These are phyloP conservation scores for Medicago ruthenica DNA, from an alignment of 306 rosid species.

Conservation along the genomic window DNA sequence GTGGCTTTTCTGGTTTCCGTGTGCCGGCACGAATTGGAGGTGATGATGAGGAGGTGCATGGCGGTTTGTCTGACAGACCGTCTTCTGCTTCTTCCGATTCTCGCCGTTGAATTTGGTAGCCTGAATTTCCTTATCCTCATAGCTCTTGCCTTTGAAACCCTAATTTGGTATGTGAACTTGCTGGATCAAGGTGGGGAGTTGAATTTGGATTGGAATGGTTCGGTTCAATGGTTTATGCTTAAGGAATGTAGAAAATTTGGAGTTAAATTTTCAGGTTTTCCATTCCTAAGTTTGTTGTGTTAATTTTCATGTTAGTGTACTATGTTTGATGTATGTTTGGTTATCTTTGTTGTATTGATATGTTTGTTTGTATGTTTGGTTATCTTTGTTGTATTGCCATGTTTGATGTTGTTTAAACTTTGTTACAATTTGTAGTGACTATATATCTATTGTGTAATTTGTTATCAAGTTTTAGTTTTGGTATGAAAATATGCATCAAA, in stretches of 20 bases:
- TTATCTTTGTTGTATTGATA: slow-evolving; percentile 37
- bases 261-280: slow-evolving; percentile 56
- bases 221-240: slow-evolving; percentile 56
- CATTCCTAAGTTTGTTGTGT: slow-evolving; percentile 50
- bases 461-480: slow-evolving; percentile 39
- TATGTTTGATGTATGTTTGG: slow-evolving; percentile 18
- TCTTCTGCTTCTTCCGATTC: slow-evolving; percentile 97
- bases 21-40: slow-evolving; percentile 89
- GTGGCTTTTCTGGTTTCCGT: slow-evolving; percentile 72
- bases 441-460: slow-evolving; percentile 35
- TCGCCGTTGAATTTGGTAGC: slow-evolving; percentile 63
- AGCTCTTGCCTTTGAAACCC: slow-evolving; percentile 47
- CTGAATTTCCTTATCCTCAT: slow-evolving; percentile 42
- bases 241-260: slow-evolving; percentile 62
- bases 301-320: slow-evolving; percentile 43
- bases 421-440: slow-evolving; percentile 46
- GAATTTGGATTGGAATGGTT: slow-evolving; percentile 28
- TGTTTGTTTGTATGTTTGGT: not conserved
- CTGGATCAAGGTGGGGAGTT: slow-evolving; percentile 19
- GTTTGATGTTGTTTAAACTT: slow-evolving; percentile 40
- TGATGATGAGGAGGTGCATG: slow-evolving; percentile 72
- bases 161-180: slow-evolving; percentile 23
- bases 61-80: slow-evolving; percentile 75
- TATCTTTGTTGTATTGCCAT: slow-evolving; percentile 42
- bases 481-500: slow-evolving; percentile 27